Percentiles rank a stretch among this genome's conserved stretches.
phyloP scores from a whole-genome alignment of 371 early-diverging fungal species.

The Mortierella sp. region DNA sequence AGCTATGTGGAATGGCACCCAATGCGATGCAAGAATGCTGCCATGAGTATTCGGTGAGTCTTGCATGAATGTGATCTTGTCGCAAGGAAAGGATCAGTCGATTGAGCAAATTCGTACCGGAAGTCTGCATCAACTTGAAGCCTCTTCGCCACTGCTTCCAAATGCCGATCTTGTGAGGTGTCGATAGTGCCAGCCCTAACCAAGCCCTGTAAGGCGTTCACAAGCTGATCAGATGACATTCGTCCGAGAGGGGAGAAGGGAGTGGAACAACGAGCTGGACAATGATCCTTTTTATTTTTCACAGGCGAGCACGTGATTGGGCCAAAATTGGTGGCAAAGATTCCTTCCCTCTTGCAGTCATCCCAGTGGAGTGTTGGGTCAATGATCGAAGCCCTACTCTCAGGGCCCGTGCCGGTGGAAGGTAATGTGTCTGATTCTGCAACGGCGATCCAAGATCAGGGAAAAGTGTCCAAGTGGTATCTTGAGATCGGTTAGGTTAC shows the following conservation, averaged over 20 bases:
- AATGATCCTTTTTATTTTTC: not conserved
- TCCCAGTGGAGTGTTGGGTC: no score
- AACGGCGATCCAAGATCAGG: no score
- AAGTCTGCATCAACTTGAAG: slow-evolving; percentile 35
- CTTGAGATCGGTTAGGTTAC: no score
- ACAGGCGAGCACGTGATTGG: not conserved
- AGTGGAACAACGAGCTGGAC: not conserved
- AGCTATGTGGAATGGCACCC: not conserved
- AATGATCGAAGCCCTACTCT: no score
- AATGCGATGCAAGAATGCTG: not conserved
- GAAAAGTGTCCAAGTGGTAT: no score
- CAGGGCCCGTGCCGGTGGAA: no score
- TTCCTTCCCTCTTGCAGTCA: no score
- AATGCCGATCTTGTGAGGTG: slow-evolving; percentile 13
- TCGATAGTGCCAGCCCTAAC: not conserved
- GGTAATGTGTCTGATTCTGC: no score
- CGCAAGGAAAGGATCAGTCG: no score
- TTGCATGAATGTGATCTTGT: not conserved
- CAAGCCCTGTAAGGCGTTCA: slow-evolving; percentile 7
- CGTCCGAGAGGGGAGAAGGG: not conserved
- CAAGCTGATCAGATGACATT: slow-evolving; percentile 17
- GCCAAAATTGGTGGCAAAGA: no score
- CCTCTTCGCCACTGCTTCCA: slow-evolving; percentile 27
- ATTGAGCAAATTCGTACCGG: slow-evolving; percentile 15
- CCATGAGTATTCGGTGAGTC: no score